These are phyloP conservation scores for Adiantum capillusveneris DNA, from an alignment of 75 land plant species.

Conservation along the genomic window DNA sequence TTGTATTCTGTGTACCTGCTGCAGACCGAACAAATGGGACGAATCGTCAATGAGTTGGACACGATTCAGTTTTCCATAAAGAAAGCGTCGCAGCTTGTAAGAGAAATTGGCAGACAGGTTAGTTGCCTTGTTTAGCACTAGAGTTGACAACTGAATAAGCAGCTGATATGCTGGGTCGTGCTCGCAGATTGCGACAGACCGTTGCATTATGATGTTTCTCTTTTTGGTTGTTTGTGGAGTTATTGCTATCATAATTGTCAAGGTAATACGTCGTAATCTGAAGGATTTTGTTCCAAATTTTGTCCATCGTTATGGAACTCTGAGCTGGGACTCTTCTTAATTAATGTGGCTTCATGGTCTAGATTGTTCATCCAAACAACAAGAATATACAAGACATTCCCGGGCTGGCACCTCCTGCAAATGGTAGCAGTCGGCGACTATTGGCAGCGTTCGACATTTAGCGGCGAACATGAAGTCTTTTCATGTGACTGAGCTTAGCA, in stretches of 20 bases:
- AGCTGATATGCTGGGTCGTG: neutral
- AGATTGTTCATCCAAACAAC: conserved; percentile 74
- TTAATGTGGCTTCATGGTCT: neutral
- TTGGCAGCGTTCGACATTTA: too few relatives aligned
- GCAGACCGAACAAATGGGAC: conserved; percentile 96
- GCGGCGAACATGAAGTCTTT: too few relatives aligned
- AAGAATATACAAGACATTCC: conserved; percentile 61
- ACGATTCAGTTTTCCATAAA: conserved; percentile 90
- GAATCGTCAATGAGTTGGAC: conserved; percentile 88
- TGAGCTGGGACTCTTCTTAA: too few relatives aligned
- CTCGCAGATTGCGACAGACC: conserved; percentile 86
- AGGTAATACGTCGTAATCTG: conserved; percentile 30
- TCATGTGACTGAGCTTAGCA: too few relatives aligned
- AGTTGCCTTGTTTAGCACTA: conserved; percentile 14
- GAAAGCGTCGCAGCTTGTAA: conserved; percentile 87
- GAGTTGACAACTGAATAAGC: neutral
- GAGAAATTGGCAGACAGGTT: conserved; percentile 94
- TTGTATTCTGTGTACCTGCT: too few relatives aligned
- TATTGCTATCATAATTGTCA: conserved; percentile 83
- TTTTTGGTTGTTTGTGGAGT: conserved; percentile 83
- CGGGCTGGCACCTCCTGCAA: conserved; percentile 65
- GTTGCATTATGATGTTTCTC: conserved; percentile 81
- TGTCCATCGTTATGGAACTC: neutral
- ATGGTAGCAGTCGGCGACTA: neutral
- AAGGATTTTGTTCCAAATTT: neutral